Percentiles rank a stretch among this genome's conserved stretches.
These are phyloP conservation scores for Barbarea vulgaris DNA, from an alignment of 345 rosid genomes.

Conservation along the genomic window DNA sequence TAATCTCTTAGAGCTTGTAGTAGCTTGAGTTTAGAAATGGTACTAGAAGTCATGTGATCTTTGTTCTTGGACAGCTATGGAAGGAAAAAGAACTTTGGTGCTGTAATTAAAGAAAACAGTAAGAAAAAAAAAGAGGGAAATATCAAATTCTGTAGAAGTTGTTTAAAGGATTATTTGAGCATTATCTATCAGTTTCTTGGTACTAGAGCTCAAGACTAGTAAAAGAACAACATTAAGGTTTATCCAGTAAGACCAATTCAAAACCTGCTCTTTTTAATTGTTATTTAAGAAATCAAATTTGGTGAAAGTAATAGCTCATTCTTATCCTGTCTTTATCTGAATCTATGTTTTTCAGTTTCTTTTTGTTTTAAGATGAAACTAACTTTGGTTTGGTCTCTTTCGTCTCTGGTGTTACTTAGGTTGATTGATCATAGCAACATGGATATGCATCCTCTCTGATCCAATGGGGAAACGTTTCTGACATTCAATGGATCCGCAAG, in stretches of 20 bases:
- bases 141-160: background rate
- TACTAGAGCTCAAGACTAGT: conserved; percentile 10
- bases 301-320: conserved; percentile 12
- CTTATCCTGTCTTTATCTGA: background rate
- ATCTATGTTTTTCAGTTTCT: background rate
- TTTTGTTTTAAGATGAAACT: conserved; percentile 15
- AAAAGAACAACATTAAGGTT: conserved; percentile 4
- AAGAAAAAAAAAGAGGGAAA: background rate
- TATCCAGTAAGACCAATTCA: conserved; percentile 6
- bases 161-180: background rate
- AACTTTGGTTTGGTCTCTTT: conserved; percentile 23
- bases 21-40: conserved; percentile 16
- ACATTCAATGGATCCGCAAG: conserved; percentile 88
- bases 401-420: conserved; percentile 29
- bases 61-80: conserved; percentile 6
- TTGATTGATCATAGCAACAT: conserved; percentile 23
- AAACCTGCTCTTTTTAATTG: background rate
- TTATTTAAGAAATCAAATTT: background rate
- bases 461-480: conserved; percentile 57
- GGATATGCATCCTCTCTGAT: conserved; percentile 36
- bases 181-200: background rate
- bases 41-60: conserved; percentile 15
- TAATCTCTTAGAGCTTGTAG: conserved; percentile 2
- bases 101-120: background rate
- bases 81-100: background rate